These are phyloP conservation scores for Backusella liffmaniae DNA, from an alignment of 192 early-diverging fungal genomes.

Conservation along the genomic window DNA sequence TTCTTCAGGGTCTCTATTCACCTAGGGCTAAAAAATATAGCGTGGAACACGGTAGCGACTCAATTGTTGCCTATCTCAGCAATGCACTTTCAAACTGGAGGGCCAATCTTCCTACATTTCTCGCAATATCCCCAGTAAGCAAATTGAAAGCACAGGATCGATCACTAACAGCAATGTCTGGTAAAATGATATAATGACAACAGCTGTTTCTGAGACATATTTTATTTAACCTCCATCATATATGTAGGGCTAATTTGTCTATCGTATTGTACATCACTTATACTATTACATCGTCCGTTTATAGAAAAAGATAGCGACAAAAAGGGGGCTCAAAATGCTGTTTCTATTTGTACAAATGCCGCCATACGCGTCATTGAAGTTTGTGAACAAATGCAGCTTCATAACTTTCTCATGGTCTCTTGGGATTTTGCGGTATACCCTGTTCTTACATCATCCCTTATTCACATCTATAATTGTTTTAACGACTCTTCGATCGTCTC, in stretches of 20 bases:
- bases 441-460: constrained; percentile 31
- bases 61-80: constrained; percentile 19
- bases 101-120: constrained; percentile 3
- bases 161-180: constrained; percentile 12
- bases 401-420: constrained; percentile 24
- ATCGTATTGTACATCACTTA: constrained; percentile 31
- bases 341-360: constrained; percentile 8
- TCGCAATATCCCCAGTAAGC: neutral
- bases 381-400: constrained; percentile 17
- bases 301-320: constrained; percentile 20
- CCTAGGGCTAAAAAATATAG: constrained; percentile 24
- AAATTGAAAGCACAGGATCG: neutral
- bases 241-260: constrained; percentile 21
- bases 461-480: constrained; percentile 26
- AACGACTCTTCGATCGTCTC: constrained; percentile 16
- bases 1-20: constrained; percentile 29
- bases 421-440: constrained; percentile 38
- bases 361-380: constrained; percentile 11
- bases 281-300: constrained; percentile 40
- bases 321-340: neutral
- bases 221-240: neutral
- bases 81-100: constrained; percentile 27
- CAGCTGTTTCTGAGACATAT: neutral
- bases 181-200: neutral
- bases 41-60: constrained; percentile 18